Conservation (phyloP, 345 rosid genomes). For the Crucihimalaya himalaica region DNA sequence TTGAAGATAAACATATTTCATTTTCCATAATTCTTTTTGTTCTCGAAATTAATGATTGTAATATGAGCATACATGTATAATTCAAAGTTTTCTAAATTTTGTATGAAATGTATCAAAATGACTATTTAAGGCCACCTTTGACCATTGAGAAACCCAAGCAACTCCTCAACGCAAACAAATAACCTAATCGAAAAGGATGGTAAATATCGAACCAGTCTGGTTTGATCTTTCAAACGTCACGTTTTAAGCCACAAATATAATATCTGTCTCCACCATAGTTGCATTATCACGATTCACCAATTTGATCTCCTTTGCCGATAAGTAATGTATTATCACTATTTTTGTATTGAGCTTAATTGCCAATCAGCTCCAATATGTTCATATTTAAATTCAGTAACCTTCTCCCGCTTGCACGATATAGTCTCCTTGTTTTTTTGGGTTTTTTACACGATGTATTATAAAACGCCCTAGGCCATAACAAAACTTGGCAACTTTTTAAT, state of each 20-base stretch:
- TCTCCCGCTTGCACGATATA: neutral
- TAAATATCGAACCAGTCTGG: conserved; percentile 9
- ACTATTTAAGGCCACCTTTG: conserved; percentile 11
- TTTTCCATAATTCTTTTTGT: neutral
- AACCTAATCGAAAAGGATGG: conserved; percentile 51
- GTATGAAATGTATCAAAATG: no score
- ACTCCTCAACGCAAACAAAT: conserved; percentile 50
- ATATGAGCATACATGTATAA: no score
- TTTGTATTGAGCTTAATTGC: neutral
- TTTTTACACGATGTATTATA: neutral
- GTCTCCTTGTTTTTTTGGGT: neutral
- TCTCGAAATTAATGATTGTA: no score
- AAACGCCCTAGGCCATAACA: neutral
- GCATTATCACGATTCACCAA: neutral
- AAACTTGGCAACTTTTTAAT: neutral
- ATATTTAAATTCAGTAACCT: neutral
- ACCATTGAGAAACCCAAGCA: conserved; percentile 44
- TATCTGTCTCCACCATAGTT: neutral
- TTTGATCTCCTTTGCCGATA: conserved; percentile 3
- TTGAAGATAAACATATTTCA: neutral
- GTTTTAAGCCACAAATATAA: neutral
- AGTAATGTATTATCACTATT: neutral
- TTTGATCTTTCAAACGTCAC: neutral
- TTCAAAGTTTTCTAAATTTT: no score
- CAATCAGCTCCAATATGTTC: neutral